Evolutionary conservation across 257 asterid species (phyloP).

Genomic region (Galeopsis tetrahit): DNA sequence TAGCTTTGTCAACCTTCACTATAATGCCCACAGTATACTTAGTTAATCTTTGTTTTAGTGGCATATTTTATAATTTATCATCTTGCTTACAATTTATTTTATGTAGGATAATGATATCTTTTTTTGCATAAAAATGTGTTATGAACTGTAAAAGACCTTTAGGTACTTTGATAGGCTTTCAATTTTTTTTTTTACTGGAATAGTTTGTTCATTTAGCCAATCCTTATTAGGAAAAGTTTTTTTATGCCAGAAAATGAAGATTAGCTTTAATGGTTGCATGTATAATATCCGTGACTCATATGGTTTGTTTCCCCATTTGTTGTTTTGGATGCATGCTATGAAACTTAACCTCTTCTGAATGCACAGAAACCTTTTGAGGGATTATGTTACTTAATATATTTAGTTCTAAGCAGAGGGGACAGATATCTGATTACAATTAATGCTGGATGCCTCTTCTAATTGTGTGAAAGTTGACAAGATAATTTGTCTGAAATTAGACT

Average conservation of each 20-base stretch:
- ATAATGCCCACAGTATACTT: slow-evolving; percentile 5
- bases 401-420: not conserved
- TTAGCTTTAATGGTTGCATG: slow-evolving; percentile 22
- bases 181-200: not conserved
- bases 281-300: not conserved
- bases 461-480: not conserved
- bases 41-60: not conserved
- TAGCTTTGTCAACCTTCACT: slow-evolving; percentile 31
- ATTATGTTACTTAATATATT: not conserved
- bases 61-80: not conserved
- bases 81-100: slow-evolving; percentile 7
- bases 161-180: slow-evolving; percentile 11
- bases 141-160: not conserved
- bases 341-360: not conserved
- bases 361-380: not conserved
- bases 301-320: not conserved
- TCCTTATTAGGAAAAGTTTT: not conserved
- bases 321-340: not conserved
- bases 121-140: slow-evolving; percentile 2
- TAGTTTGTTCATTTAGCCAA: not conserved
- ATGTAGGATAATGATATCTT: slow-evolving; percentile 11
- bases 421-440: not conserved
- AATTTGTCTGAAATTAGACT: not conserved
- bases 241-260: not conserved
- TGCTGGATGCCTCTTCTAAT: not conserved